These are phyloP conservation scores for Xylaria sp. DNA, from an alignment of 2,329 filamentous ascomycete genomes.

Conservation along the genomic window DNA sequence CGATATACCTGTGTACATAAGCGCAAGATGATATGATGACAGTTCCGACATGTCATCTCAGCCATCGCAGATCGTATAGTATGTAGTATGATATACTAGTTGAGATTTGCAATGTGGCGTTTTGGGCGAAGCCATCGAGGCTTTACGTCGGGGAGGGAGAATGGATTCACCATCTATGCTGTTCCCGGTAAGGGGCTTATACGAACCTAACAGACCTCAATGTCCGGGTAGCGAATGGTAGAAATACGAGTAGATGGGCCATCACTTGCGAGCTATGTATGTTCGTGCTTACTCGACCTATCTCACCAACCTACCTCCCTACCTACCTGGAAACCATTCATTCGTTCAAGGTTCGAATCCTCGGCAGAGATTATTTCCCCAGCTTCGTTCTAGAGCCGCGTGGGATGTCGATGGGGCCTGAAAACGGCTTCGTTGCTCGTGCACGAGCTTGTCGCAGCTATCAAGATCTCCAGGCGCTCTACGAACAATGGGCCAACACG, in stretches of 20 bases:
- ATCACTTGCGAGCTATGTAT: not conserved
- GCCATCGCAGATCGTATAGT: not conserved
- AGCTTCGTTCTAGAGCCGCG: not conserved
- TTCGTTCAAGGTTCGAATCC: not conserved
- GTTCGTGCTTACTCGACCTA: not conserved
- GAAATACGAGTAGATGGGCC: not conserved
- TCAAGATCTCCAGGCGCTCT: constrained; percentile 41
- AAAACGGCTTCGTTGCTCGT: constrained; percentile 17
- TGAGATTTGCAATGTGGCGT: not conserved
- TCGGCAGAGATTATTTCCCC: not conserved
- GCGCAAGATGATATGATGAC: not conserved
- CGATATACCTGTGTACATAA: not conserved
- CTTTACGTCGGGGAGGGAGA: not conserved
- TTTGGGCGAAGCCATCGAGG: not conserved
- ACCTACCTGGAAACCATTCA: not conserved
- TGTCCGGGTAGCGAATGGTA: not conserved
- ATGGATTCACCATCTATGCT: not conserved
- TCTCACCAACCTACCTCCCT: not conserved
- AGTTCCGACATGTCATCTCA: not conserved
- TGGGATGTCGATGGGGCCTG: not conserved
- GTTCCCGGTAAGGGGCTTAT: not conserved
- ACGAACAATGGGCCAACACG: constrained; percentile 52
- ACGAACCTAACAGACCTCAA: too few relatives aligned
- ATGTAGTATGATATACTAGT: not conserved
- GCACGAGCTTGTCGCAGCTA: constrained; percentile 20